Base-by-base conservation (phyloP, 2,329 filamentous ascomycete genomes). In the Colletotrichum sp. region DNA sequence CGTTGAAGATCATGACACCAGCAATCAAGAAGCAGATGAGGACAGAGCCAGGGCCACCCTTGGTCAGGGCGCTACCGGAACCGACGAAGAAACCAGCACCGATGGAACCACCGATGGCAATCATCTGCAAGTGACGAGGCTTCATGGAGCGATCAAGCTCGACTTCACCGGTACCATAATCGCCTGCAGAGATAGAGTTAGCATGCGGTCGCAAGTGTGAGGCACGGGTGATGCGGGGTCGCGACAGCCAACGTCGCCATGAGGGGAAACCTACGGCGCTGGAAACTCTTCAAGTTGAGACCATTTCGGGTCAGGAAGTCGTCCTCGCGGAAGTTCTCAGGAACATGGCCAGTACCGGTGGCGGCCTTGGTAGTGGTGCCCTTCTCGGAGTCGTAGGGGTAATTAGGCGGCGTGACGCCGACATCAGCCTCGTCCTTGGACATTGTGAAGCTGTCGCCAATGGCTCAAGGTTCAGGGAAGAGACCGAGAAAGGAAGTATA, bases 81-180 rank as follows among this genome's bases (percentile, higher is more conserved):
- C 90, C 90, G 80, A 92, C 90, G 82, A 92, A 92, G 85, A 92
- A 91, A 85, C 90, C 90, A 81, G 90, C 90, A 82, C 90, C 90
- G 72, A 92, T 92, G 36, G 90, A 91, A 75, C 90, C 90, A 80
- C 90, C 90, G 72, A 92, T 91, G 80, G 90, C 89, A 82, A 92
- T 92, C 90, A 92, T 92, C 83, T 92, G 89, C 78, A 92, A 83
- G 82, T 92, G 90, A 78, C 90, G 88, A 67, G 86, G 85, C 85
- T 90, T 89, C 86, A 92, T 90, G 79, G 84, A 82, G 66, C 85
- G 84, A 78, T 88, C 85, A 63, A 88, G 82, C 79, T 87, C 82
- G 60, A 74, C 21, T n/a, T 71, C 60, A 59, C 77, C 78, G 13
- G 69, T 73, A 57, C 72, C 75, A 32, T 34, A 61, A 34, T 78